Evolutionary conservation across 352 stramenopile species (phyloP).

Genomic region (Pythium phragmiticola): DNA sequence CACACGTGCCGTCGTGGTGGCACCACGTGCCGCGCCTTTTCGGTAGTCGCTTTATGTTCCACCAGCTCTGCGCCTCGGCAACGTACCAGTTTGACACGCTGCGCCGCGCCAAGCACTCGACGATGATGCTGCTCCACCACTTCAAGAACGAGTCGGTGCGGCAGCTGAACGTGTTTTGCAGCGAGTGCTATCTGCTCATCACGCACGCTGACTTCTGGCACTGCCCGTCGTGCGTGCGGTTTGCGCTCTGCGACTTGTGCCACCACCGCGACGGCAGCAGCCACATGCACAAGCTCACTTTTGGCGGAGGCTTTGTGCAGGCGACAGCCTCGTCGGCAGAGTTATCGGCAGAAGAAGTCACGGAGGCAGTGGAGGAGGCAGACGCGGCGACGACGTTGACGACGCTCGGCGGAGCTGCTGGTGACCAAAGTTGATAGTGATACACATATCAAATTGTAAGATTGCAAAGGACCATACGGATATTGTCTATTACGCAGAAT

Average conservation of each 20-base stretch:
- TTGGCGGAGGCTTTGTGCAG: constrained; percentile 23
- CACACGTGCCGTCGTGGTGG: constrained; percentile 52
- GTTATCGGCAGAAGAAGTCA: neutral
- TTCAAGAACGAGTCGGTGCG: constrained; percentile 73
- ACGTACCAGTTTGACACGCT: constrained; percentile 88
- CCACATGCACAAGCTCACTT: constrained; percentile 53
- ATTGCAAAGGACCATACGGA: neutral
- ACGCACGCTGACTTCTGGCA: constrained; percentile 70
- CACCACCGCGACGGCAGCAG: constrained; percentile 40
- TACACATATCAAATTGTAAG: constrained; percentile 4
- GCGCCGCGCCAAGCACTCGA: constrained; percentile 86
- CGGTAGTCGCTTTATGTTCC: constrained; percentile 85
- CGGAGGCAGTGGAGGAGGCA: no score
- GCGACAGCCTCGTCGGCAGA: neutral
- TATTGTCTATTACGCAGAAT: no score
- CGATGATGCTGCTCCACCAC: constrained; percentile 88
- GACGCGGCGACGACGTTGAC: neutral
- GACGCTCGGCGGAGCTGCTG: neutral
- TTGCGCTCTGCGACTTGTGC: constrained; percentile 73
- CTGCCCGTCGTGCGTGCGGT: constrained; percentile 52
- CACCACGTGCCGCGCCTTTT: constrained; percentile 70
- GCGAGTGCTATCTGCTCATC: constrained; percentile 75
- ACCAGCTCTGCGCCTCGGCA: constrained; percentile 75
- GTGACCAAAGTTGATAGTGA: neutral
- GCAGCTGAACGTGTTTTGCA: constrained; percentile 78